Percentiles rank a stretch among this genome's conserved stretches.
Conservation (phyloP, 2,329 filamentous ascomycete species). For the Microsporum ferrugineum region DNA sequence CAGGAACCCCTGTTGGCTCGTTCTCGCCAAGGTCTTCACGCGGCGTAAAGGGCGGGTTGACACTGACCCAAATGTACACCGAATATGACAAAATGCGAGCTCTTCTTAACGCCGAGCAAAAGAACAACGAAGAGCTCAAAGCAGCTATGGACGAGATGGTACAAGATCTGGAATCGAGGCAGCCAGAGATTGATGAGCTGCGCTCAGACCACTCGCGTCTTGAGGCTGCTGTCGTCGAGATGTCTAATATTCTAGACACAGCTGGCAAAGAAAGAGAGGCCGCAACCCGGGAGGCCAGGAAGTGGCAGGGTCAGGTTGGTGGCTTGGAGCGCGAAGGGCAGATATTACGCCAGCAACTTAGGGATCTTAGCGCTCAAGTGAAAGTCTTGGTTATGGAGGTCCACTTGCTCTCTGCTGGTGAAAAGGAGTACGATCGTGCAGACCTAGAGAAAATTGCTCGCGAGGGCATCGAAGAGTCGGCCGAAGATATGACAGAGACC, state of each 20-base stretch:
- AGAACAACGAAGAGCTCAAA: constrained; percentile 61
- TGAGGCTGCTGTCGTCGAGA: constrained; percentile 67
- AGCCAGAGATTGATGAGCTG: constrained; percentile 78
- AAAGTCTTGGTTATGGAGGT: constrained; percentile 83
- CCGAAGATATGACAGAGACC: constrained; percentile 69
- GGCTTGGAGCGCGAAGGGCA: constrained; percentile 54
- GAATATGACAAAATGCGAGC: constrained; percentile 53
- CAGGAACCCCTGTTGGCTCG: constrained; percentile 38
- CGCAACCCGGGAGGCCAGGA: constrained; percentile 66
- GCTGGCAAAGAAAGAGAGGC: constrained; percentile 68
- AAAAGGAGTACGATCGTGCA: constrained; percentile 60
- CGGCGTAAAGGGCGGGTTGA: constrained; percentile 41
- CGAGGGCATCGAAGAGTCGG: constrained; percentile 60
- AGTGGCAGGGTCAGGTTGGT: constrained; percentile 61
- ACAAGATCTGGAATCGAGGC: constrained; percentile 68
- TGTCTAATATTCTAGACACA: constrained; percentile 72
- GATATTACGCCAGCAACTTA: constrained; percentile 73
- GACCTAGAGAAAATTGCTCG: constrained; percentile 67
- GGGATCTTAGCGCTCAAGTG: constrained; percentile 80
- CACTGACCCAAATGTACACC: constrained; percentile 52
- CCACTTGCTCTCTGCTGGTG: constrained; percentile 63
- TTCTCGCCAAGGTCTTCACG: constrained; percentile 46
- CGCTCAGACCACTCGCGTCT: constrained; percentile 70
- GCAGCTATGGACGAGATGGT: constrained; percentile 77
- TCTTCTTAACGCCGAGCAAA: constrained; percentile 60